These are phyloP conservation scores for Citropsis articulata DNA, from an alignment of 345 rosid genomes.

Conservation along the genomic window DNA sequence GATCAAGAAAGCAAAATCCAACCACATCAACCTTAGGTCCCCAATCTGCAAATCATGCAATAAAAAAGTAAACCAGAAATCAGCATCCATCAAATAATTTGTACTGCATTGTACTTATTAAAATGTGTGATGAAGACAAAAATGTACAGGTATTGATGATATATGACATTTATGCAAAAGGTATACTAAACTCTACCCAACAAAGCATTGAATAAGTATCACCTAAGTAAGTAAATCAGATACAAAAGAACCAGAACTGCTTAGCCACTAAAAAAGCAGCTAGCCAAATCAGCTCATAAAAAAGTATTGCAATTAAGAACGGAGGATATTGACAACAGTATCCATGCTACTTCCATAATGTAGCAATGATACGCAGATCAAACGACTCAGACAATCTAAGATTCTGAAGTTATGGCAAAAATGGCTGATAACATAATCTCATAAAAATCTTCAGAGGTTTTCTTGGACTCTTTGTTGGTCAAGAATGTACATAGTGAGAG, in stretches of 20 bases:
- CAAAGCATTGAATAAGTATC: background rate
- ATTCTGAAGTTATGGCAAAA: background rate
- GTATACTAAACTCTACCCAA: background rate
- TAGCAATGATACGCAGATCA: background rate
- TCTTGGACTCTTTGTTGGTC: background rate
- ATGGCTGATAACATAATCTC: background rate
- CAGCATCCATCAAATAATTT: constrained; percentile 11
- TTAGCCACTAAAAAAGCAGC: background rate
- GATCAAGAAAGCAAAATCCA: constrained; percentile 99
- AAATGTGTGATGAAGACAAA: too few relatives aligned
- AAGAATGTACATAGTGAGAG: background rate
- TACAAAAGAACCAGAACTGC: background rate
- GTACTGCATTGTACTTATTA: too few relatives aligned
- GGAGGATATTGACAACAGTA: background rate
- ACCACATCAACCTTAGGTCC: constrained; percentile 94
- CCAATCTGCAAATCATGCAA: constrained; percentile 64
- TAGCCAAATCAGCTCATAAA: background rate
- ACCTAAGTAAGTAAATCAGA: background rate
- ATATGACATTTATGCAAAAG: background rate
- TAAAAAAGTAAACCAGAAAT: constrained; percentile 11
- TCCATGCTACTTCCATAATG: background rate
- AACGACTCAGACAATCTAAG: background rate
- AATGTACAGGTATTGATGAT: background rate
- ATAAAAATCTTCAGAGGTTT: background rate
- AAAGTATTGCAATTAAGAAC: background rate